phyloP scores from a whole-genome alignment of 2,329 filamentous ascomycete species.

The Talaromyces pinophilus region DNA sequence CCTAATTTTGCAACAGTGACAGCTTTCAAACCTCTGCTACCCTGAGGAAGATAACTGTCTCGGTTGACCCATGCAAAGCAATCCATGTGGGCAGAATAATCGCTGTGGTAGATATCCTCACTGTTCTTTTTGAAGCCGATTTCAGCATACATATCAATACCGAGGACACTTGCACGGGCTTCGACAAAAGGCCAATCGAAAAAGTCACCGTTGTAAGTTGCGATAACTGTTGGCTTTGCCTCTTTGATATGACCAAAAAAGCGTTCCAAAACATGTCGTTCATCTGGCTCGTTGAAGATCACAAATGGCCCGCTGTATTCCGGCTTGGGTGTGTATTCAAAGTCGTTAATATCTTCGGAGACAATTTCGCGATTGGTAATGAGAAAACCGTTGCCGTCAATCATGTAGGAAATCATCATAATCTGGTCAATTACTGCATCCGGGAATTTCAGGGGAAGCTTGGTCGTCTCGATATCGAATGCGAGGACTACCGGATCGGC shows the following conservation, averaged over 20 bases:
- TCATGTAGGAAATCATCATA: slow-evolving; percentile 99
- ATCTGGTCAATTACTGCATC: slow-evolving; percentile 93
- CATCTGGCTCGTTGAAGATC: slow-evolving; percentile 97
- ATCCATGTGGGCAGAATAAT: slow-evolving; percentile 97
- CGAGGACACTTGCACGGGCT: slow-evolving; percentile 84
- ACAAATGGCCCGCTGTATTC: slow-evolving; percentile 95
- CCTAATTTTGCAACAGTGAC: slow-evolving; percentile 97
- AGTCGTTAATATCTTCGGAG: slow-evolving; percentile 94
- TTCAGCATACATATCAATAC: slow-evolving; percentile 99
- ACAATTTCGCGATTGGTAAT: slow-evolving; percentile 98
- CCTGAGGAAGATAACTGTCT: slow-evolving; percentile 96
- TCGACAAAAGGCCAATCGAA: slow-evolving; percentile 99
- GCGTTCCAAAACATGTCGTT: slow-evolving; percentile 81
- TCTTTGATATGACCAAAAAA: slow-evolving; percentile 97
- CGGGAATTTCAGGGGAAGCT: slow-evolving; percentile 92
- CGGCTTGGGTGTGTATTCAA: slow-evolving; percentile 96
- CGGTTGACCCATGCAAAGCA: slow-evolving; percentile 99
- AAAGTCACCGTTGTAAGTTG: slow-evolving; percentile 99
- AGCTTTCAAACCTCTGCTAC: slow-evolving; percentile 93
- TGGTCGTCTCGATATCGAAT: slow-evolving; percentile 98
- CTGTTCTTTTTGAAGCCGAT: slow-evolving; percentile 95
- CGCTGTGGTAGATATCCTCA: slow-evolving; percentile 95
- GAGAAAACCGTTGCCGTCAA: slow-evolving; percentile 94
- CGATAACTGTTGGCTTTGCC: slow-evolving; percentile 90
- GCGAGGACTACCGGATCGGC: slow-evolving; percentile 97